Evolutionary conservation across 2,329 filamentous ascomycete species (phyloP), one percentile per base, ranked within the genome.

Genomic region (Sclerotinia spermophila): DNA sequence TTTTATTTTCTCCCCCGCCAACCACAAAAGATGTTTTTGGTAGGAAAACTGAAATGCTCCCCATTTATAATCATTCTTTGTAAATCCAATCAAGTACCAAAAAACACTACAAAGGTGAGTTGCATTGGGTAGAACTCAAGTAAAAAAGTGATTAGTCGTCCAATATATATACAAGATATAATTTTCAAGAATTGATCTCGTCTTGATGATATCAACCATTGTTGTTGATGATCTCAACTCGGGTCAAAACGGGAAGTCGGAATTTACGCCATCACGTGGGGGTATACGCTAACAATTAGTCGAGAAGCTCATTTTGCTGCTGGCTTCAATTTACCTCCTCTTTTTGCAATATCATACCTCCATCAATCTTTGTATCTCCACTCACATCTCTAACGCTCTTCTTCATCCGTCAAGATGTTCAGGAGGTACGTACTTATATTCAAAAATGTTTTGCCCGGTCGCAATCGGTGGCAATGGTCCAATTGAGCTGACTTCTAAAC

Each of bases 381-480:
- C 85, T 83, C 84, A 80, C 82, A 85, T 86, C 82, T 82, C 82
- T 82, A 86, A 85, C 85, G 86, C 86, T 87, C 86, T 87, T 84
- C 84, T 84, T 86, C 86, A 88, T 89, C 88, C 85, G 83, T 83
- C 86, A 92, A 87, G 89, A 93, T 93, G 90, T 90, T 92, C 86
- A 92, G 92, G 90, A 92, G 90, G 90, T 93, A 84, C 84, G 89
- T 87, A 79, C 70, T 73, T 72, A 74, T 73, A 77, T 73, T 72
- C 76, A 73, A 67, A 81, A 75, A 73, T 72, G 71, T 58, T 59
- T 70, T 73, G 33, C 58, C 65, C 58, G 24, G 62, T 68, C 67
- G 42, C 72, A 70, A 69, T 59, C 48, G 58, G 58, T 69, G 60
- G 21, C 73, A 75, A 76, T 76, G 72, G 73, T 69, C 76, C 81